phyloP scores from a whole-genome alignment of 2,329 filamentous ascomycete genomes.

The Aspergillus uvarum region DNA sequence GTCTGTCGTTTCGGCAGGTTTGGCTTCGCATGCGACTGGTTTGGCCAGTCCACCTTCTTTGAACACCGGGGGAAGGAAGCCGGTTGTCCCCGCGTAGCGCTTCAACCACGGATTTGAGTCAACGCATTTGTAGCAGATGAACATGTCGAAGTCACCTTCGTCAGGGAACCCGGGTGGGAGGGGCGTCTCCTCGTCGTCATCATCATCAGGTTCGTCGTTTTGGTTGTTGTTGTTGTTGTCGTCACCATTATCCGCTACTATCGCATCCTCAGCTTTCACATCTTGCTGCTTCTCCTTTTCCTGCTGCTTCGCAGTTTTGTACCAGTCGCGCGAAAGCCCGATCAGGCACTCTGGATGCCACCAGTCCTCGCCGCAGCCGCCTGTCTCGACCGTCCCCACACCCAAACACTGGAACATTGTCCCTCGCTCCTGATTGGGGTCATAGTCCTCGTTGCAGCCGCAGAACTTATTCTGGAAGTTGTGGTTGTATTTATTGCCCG shows the following conservation, averaged over 20 bases:
- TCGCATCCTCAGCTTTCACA: slow-evolving; percentile 26
- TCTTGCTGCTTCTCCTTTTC: slow-evolving; percentile 22
- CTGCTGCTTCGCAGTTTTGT: slow-evolving; percentile 26
- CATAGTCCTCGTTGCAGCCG: slow-evolving; percentile 82
- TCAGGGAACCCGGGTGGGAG: slow-evolving; percentile 81
- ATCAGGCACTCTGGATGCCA: slow-evolving; percentile 93
- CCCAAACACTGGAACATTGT: slow-evolving; percentile 98
- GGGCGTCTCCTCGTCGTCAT: slow-evolving; percentile 58
- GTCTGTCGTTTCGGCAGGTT: neutral
- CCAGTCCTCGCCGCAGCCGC: slow-evolving; percentile 96
- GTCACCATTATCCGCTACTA: neutral
- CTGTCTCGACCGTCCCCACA: slow-evolving; percentile 73
- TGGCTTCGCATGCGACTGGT: neutral
- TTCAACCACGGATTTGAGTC: slow-evolving; percentile 90
- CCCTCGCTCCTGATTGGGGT: slow-evolving; percentile 83
- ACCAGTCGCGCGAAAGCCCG: slow-evolving; percentile 72
- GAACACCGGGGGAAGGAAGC: slow-evolving; percentile 76
- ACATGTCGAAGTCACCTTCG: slow-evolving; percentile 84
- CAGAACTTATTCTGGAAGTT: slow-evolving; percentile 95
- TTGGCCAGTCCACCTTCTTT: slow-evolving; percentile 32
- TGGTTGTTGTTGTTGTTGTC: no score
- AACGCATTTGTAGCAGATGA: slow-evolving; percentile 93
- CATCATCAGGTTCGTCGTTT: slow-evolving; percentile 24
- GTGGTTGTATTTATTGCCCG: slow-evolving; percentile 85
- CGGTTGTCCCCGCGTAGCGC: slow-evolving; percentile 73